Evolutionary conservation across 2,329 filamentous ascomycete genomes (phyloP), one percentile per base, ranked within the genome.

Genomic region (Hypoxylon sp.): DNA sequence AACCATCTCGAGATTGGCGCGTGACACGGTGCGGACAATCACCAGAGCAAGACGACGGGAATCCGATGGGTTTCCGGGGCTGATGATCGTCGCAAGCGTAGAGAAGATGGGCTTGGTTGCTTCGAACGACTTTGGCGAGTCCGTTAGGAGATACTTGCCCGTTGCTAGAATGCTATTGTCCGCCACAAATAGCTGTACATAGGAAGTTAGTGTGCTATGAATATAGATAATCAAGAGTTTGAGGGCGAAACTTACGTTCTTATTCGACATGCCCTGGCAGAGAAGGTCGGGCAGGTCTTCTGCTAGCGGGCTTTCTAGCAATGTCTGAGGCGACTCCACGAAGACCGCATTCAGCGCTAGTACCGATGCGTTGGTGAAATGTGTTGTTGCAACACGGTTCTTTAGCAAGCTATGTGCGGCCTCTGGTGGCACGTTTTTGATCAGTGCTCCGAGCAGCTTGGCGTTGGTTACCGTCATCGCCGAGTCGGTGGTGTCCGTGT

Each of bases 121-220:
- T 66, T 96, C 91, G 63, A 89, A 94, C 36, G 79, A 78, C 69
- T 87, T 89, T 32, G 81, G 73, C 11, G 84, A 82, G 27, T 87
- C 80, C 2, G 82, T 80, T 9, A 97, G 79, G 7, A 97, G 78
- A 67, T 91, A 95, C 71, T 97, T 97, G 62, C 93, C 94, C 13
- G 91, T 88, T 26, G 93, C 93, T 21, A 97, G 79, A 52, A 96
- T 89, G 62, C 84, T 87, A 69, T 97, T 96, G 67, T 96, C 90
- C 38, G 90, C 85, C 53, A 97, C 86, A 68, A 89, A 91, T n/a
- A 87, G 80, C 85, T 92, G 62, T 6, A 21, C 6, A 25, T 30
- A 12, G 25, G 2, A 44, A 21, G 29, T 59, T 53, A 59, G 49
- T 27, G 7, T 25, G 11, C 8, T 6, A 17, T 1, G 20, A 8